Evolutionary conservation across 2,329 filamentous ascomycete genomes (phyloP).

Genomic region (Sphaerostilbella broomeana): DNA sequence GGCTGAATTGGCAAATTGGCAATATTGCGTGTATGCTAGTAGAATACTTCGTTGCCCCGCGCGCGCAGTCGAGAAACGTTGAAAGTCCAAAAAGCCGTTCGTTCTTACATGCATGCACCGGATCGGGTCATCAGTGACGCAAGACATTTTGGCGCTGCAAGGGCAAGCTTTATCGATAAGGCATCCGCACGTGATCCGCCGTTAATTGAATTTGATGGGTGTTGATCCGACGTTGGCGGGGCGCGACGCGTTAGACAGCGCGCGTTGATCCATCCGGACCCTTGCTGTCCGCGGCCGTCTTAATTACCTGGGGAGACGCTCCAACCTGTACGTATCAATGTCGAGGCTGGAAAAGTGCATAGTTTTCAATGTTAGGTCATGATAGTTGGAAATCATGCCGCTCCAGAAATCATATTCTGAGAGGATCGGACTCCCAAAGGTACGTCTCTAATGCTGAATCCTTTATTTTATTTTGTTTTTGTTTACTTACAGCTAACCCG

Average conservation of each 20-base stretch:
- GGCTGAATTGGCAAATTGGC: too few relatives aligned
- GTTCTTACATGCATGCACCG: not conserved
- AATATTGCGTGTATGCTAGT: too few relatives aligned
- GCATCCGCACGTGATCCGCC: slow-evolving; percentile 21
- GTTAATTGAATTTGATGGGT: not conserved
- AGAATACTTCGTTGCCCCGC: too few relatives aligned
- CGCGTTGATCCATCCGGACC: slow-evolving; percentile 4
- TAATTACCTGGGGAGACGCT: not conserved
- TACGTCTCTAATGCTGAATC: slow-evolving; percentile 16
- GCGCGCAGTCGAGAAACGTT: too few relatives aligned
- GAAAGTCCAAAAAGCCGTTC: too few relatives aligned
- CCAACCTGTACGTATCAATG: slow-evolving; percentile 1
- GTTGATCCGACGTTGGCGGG: slow-evolving; percentile 8
- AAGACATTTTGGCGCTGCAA: slow-evolving; percentile 9
- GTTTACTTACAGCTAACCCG: slow-evolving; percentile 7
- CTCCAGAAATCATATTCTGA: slow-evolving; percentile 38
- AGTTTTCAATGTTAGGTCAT: slow-evolving; percentile 16
- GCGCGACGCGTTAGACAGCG: slow-evolving; percentile 12
- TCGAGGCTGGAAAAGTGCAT: slow-evolving; percentile 3
- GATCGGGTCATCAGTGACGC: slow-evolving; percentile 11
- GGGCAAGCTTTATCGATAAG: slow-evolving; percentile 25
- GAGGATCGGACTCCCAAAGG: slow-evolving; percentile 27
- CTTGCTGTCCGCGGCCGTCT: slow-evolving; percentile 7
- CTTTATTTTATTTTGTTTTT: slow-evolving; percentile 9
- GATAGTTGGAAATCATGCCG: slow-evolving; percentile 25